A percentile compares a stretch with the other conserved stretches of the same genome.
phyloP scores from a whole-genome alignment of 108 stramenopile species.

The Fistulifera pelliculosa region DNA sequence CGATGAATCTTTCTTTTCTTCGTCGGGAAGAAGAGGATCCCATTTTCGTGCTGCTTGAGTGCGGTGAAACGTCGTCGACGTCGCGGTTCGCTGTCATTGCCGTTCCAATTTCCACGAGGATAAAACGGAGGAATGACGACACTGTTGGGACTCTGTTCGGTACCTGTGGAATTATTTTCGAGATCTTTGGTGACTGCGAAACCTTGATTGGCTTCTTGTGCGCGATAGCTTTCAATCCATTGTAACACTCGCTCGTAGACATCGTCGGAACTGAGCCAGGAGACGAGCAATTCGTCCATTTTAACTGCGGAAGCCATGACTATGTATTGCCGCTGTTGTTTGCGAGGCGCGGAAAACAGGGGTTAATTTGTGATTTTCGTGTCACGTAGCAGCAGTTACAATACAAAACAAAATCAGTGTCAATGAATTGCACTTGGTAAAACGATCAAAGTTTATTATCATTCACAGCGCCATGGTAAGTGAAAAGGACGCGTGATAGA shows the following conservation, averaged over 20 bases:
- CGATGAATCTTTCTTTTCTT: slow-evolving; percentile 3
- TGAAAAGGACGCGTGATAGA: too few species aligned
- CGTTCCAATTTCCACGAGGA: slow-evolving; percentile 15
- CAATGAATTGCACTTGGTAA: too few species aligned
- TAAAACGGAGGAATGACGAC: slow-evolving; percentile 35
- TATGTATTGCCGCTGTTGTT: neutral
- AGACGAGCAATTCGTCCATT: slow-evolving; percentile 77
- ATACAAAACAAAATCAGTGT: too few species aligned
- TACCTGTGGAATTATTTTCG: slow-evolving; percentile 3
- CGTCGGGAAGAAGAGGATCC: slow-evolving; percentile 19
- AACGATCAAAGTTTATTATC: too few species aligned
- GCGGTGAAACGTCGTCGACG: slow-evolving; percentile 29
- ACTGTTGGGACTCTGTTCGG: neutral
- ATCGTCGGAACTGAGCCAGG: slow-evolving; percentile 63
- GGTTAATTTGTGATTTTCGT: too few species aligned
- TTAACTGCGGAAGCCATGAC: slow-evolving; percentile 62
- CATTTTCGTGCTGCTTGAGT: slow-evolving; percentile 31
- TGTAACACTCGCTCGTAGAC: slow-evolving; percentile 63
- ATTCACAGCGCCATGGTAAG: too few species aligned
- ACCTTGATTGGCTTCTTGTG: slow-evolving; percentile 8
- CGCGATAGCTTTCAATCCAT: slow-evolving; percentile 54
- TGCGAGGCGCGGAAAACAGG: too few species aligned
- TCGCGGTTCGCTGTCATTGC: neutral
- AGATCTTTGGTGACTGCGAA: neutral
- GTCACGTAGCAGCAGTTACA: too few species aligned